Conservation (phyloP, 805 yeast genomes). For the Maudiozyma bulderi region DNA sequence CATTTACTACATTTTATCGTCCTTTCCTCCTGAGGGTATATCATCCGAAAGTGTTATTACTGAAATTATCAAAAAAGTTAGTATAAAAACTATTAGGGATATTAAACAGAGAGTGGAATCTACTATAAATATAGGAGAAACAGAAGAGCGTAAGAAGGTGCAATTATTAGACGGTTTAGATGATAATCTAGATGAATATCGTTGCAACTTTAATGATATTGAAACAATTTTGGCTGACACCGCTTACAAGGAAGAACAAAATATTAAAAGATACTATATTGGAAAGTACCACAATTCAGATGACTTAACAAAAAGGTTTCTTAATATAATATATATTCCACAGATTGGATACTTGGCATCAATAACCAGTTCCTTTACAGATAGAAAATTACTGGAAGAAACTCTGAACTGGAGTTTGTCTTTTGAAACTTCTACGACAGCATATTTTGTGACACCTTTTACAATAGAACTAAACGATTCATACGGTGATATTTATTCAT, state of each 20-base stretch:
- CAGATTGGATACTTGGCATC: slow-evolving; percentile 37
- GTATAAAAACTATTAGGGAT: not conserved
- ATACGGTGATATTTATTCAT: slow-evolving; percentile 35
- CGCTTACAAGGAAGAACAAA: slow-evolving; percentile 11
- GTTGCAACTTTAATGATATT: slow-evolving; percentile 22
- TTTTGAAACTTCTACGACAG: slow-evolving; percentile 31
- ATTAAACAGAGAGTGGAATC: slow-evolving; percentile 11
- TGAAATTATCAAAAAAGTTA: not conserved
- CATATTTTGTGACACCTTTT: slow-evolving; percentile 30
- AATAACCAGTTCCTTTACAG: slow-evolving; percentile 9
- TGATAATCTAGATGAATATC: slow-evolving; percentile 21
- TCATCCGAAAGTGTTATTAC: not conserved
- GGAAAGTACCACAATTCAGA: not conserved
- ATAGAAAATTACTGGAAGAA: not conserved
- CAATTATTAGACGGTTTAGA: slow-evolving; percentile 27
- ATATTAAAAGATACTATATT: not conserved
- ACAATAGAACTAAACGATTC: slow-evolving; percentile 29
- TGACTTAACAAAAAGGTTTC: not conserved
- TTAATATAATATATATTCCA: slow-evolving; percentile 36
- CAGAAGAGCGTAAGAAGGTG: slow-evolving; percentile 22
- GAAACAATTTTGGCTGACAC: slow-evolving; percentile 26
- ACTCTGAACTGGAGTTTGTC: slow-evolving; percentile 28
- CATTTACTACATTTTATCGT: slow-evolving; percentile 9
- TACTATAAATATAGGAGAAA: slow-evolving; percentile 32
- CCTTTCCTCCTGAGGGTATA: slow-evolving; percentile 2